These are phyloP conservation scores for Moesziomyces sp. DNA, from an alignment of 1,284 basidiomycete species.

Conservation along the genomic window DNA sequence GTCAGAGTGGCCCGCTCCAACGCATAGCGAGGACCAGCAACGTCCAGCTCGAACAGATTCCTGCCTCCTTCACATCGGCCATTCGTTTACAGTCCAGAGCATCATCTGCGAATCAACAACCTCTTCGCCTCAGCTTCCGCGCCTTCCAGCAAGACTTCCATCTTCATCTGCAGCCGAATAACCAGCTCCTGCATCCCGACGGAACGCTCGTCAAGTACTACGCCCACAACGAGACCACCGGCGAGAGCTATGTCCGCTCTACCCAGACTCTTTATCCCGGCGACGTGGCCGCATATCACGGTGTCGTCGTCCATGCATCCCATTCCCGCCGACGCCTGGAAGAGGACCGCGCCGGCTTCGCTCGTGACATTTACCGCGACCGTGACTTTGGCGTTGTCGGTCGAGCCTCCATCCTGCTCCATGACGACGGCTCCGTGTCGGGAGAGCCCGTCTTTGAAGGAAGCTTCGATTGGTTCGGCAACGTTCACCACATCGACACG, in stretches of 20 bases:
- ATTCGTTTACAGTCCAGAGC: slow-evolving; percentile 13
- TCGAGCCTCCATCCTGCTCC: slow-evolving; percentile 54
- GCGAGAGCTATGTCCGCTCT: slow-evolving; percentile 23
- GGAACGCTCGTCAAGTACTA: slow-evolving; percentile 52
- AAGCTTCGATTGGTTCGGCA: slow-evolving; percentile 58
- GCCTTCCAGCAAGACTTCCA: slow-evolving; percentile 57
- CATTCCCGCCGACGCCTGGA: slow-evolving; percentile 41
- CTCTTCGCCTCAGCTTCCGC: slow-evolving; percentile 54
- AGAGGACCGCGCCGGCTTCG: slow-evolving; percentile 51
- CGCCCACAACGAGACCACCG: slow-evolving; percentile 34
- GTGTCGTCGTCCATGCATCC: slow-evolving; percentile 53
- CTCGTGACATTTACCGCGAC: slow-evolving; percentile 43
- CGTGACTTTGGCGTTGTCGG: slow-evolving; percentile 51
- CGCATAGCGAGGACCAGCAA: slow-evolving; percentile 35
- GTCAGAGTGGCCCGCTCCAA: slow-evolving; percentile 31
- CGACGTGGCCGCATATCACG: slow-evolving; percentile 61
- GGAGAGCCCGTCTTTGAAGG: slow-evolving; percentile 53
- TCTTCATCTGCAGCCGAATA: slow-evolving; percentile 56
- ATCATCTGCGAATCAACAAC: slow-evolving; percentile 6
- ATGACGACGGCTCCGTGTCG: slow-evolving; percentile 52
- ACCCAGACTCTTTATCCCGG: slow-evolving; percentile 39
- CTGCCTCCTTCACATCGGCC: slow-evolving; percentile 1
- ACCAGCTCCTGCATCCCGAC: slow-evolving; percentile 56
- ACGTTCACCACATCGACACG: slow-evolving; percentile 53
- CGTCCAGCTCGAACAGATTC: slow-evolving; percentile 18